Conservation (phyloP, 257 asterid genomes). For the Sherardia arvensis region DNA sequence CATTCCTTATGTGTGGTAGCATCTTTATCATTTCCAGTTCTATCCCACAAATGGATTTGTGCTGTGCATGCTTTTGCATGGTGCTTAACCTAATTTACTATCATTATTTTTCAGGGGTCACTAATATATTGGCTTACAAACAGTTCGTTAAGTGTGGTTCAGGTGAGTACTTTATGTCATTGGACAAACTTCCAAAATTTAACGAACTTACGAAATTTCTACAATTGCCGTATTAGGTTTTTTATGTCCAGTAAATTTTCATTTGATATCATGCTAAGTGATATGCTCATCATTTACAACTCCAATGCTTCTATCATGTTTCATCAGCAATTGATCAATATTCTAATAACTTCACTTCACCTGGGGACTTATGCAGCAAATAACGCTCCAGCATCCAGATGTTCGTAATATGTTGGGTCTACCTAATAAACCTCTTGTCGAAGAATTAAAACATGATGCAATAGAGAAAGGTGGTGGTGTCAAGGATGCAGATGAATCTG, state of each 20-base stretch:
- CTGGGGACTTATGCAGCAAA: conserved; percentile 36
- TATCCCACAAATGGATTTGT: background rate
- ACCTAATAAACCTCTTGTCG: conserved; percentile 35
- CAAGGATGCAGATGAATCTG: conserved; percentile 26
- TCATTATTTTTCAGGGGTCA: conserved; percentile 63
- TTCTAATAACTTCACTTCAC: background rate
- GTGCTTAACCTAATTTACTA: conserved; percentile 8
- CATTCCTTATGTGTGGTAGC: background rate
- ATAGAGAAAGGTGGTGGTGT: conserved; percentile 20
- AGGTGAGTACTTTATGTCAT: conserved; percentile 40
- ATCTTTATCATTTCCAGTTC: background rate
- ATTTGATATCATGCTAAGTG: background rate
- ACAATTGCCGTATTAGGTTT: background rate
- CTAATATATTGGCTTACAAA: conserved; percentile 78
- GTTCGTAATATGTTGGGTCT: conserved; percentile 62
- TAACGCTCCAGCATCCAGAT: conserved; percentile 51
- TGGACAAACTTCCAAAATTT: background rate
- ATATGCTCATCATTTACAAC: background rate
- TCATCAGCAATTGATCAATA: conserved; percentile 6
- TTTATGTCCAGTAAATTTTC: background rate
- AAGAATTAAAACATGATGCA: conserved; percentile 25
- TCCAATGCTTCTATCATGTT: background rate
- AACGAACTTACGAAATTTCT: background rate
- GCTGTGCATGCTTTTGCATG: background rate
- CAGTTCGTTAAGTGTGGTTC: conserved; percentile 51